These are phyloP conservation scores for Dimocarpus longan DNA, from an alignment of 345 rosid genomes.

Conservation along the genomic window DNA sequence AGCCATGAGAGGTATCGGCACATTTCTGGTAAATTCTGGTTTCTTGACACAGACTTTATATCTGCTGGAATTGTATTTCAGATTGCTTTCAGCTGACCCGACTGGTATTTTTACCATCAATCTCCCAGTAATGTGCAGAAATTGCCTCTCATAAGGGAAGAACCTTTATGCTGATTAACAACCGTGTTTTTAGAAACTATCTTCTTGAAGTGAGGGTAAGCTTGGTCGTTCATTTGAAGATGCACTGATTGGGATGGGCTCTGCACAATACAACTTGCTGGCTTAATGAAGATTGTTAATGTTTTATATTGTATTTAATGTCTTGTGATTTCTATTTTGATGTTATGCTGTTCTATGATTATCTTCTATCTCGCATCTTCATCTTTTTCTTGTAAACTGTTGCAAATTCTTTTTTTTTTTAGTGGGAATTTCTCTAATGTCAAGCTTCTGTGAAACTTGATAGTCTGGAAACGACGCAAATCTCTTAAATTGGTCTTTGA, in stretches of 20 bases:
- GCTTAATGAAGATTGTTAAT: not conserved
- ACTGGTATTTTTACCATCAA: slow-evolving; percentile 24
- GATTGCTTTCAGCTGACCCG: slow-evolving; percentile 28
- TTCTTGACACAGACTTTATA: slow-evolving; percentile 25
- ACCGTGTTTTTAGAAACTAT: slow-evolving; percentile 20
- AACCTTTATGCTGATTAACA: slow-evolving; percentile 22
- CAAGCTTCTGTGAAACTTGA: not conserved
- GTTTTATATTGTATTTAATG: not conserved
- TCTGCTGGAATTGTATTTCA: slow-evolving; percentile 34
- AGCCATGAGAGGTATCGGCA: slow-evolving; percentile 35
- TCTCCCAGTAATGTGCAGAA: slow-evolving; percentile 30
- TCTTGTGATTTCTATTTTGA: not conserved
- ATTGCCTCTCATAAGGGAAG: slow-evolving; percentile 18
- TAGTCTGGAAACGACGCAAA: not conserved
- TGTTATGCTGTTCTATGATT: not conserved
- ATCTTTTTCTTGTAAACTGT: not conserved
- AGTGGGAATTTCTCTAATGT: not conserved
- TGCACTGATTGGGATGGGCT: not conserved
- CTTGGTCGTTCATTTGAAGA: not conserved
- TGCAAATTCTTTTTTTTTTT: not conserved
- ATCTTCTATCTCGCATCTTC: not conserved
- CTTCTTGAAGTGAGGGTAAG: slow-evolving; percentile 3
- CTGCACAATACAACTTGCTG: not conserved
- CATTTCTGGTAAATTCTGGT: slow-evolving; percentile 49
- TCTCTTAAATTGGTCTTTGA: not conserved